Conservation (phyloP, 176 grass and related monocot species). For the Aegilops umbellulata region DNA sequence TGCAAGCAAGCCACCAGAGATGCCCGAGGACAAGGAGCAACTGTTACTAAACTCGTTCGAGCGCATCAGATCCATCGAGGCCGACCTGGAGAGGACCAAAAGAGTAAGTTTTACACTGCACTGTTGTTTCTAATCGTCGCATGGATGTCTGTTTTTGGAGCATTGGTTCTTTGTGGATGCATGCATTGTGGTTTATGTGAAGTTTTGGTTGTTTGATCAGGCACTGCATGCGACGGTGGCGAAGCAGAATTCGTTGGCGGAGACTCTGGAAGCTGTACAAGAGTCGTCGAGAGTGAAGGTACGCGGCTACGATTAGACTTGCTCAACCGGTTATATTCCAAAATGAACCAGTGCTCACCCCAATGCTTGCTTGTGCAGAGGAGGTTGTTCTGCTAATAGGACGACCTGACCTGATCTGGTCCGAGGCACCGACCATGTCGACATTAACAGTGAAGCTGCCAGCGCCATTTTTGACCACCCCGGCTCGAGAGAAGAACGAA, state of each 20-base stretch:
- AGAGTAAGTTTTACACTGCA: slow-evolving; percentile 33
- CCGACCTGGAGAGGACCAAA: slow-evolving; percentile 76
- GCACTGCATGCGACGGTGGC: slow-evolving; percentile 45
- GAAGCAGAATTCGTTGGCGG: slow-evolving; percentile 63
- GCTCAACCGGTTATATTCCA: background rate
- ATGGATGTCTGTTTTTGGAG: no score
- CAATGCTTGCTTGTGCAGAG: slow-evolving; percentile 40
- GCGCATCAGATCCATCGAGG: slow-evolving; percentile 84
- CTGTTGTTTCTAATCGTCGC: no score
- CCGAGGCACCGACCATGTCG: background rate
- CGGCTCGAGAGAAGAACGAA: background rate
- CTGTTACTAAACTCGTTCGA: slow-evolving; percentile 69
- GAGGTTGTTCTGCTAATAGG: slow-evolving; percentile 74
- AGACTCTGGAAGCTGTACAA: slow-evolving; percentile 68
- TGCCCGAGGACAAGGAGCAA: slow-evolving; percentile 73
- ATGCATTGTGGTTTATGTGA: background rate
- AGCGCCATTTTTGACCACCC: slow-evolving; percentile 48
- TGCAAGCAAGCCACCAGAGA: slow-evolving; percentile 56
- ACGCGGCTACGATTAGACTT: background rate
- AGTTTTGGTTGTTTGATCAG: slow-evolving; percentile 6
- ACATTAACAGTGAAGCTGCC: slow-evolving; percentile 30
- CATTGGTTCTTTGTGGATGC: background rate
- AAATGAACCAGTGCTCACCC: background rate
- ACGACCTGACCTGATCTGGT: background rate
- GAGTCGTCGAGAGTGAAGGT: slow-evolving; percentile 66